phyloP scores from a whole-genome alignment of 129 eudicot genomes.

The carrot (Daucus carota) region DNA sequence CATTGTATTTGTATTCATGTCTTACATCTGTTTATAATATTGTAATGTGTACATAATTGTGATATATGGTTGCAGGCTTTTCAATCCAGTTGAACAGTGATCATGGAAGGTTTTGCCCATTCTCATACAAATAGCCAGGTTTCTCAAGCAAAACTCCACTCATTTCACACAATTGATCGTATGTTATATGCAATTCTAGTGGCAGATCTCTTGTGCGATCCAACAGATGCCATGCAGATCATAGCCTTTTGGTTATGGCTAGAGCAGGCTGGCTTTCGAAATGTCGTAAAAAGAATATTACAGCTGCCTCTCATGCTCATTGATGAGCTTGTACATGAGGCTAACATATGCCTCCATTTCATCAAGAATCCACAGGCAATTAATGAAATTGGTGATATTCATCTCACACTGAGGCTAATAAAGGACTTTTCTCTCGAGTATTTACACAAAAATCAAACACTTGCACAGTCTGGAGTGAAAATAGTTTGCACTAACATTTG shows the following conservation, averaged over 20 bases:
- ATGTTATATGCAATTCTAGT: no score
- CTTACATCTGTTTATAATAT: no score
- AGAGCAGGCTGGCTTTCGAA: slow-evolving; percentile 24
- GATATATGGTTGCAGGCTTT: no score
- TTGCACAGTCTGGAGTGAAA: slow-evolving; percentile 17
- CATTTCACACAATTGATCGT: no score
- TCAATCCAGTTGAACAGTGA: no score
- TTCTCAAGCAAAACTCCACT: no score
- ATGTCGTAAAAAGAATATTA: slow-evolving; percentile 21
- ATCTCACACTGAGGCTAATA: slow-evolving; percentile 31
- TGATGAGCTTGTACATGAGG: slow-evolving; percentile 43
- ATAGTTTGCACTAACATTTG: slow-evolving; percentile 26
- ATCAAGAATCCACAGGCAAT: slow-evolving; percentile 10
- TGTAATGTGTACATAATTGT: no score
- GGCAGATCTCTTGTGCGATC: slow-evolving; percentile 49
- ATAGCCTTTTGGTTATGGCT: slow-evolving; percentile 71
- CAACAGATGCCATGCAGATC: slow-evolving; percentile 39
- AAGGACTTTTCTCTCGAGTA: slow-evolving; percentile 32
- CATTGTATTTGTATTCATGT: no score
- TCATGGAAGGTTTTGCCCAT: no score
- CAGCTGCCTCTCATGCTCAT: slow-evolving; percentile 23
- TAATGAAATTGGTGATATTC: slow-evolving; percentile 13
- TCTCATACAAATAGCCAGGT: no score
- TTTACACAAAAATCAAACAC: slow-evolving; percentile 17
- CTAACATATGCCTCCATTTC: slow-evolving; percentile 31